Evolutionary conservation across 768 basidiomycete species (phyloP), one percentile per base, ranked within the genome.

Genomic region (Rossbeevera mucosa): DNA sequence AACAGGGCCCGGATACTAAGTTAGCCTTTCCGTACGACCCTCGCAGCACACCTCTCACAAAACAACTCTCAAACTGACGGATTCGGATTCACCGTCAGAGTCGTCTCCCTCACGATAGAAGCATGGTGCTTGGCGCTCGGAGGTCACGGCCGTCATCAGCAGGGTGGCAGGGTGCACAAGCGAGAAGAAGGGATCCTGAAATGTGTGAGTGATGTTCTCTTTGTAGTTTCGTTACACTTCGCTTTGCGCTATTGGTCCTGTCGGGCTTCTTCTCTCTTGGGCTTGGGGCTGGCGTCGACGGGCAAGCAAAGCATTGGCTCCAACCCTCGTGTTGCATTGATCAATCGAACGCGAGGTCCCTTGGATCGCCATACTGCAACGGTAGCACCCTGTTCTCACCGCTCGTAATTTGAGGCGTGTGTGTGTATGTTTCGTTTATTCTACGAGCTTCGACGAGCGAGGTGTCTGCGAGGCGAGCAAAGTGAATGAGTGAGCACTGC

Each of bases 51-150:
- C 62, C 74, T 81, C 2, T 80, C 83, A 0, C 55, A 52, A 13
- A 80, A 81, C 65, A 77, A 81, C 12, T 86, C 85, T 59, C 82
- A 86, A 86, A 47, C 58, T 79, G 20, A 79, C 83, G 74, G 78
- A 80, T 51, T 59, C 85, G 49, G 85, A 85, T 65, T 69, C 76
- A 4, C 71, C 76, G 7, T 66, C 72, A 24, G 64, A 70, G 20
- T 60, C 61, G 16, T 73, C 77, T 36, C n/a, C 20, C 71, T 83
- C 45, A 68, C 71, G 31, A 67, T 67, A 25, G 69, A 73, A 44
- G 60, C 70, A 7, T 86, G 84, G 81, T 75, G 70, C 33, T 60
- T 88, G 16, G 47, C 71, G 33, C 33, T 36, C n/a, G 5, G 77
- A 82, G 13, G 66, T 87, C 36, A 82, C 78, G 59, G 68, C 72